Conservation (phyloP, 31 red algal species). For the Porphyra umbilicalis region DNA sequence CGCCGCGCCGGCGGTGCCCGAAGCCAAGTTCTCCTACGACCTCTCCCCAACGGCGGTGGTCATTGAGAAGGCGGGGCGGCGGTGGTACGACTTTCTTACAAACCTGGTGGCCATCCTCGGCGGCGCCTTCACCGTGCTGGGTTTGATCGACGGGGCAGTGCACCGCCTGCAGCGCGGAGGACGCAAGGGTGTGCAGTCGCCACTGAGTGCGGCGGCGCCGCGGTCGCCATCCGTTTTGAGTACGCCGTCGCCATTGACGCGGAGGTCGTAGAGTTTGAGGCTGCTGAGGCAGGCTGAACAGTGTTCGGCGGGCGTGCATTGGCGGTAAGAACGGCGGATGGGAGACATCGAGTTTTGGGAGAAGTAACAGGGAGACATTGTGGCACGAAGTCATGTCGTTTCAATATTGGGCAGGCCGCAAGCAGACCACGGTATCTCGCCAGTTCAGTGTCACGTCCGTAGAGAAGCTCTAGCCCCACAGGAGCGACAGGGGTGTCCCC, state of each 20-base stretch:
- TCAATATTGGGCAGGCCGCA: no score
- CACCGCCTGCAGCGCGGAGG: slow-evolving; percentile 36
- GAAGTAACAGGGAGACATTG: no score
- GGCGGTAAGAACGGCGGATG: no score
- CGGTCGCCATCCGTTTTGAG: background rate
- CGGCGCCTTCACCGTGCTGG: slow-evolving; percentile 59
- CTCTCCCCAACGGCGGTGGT: slow-evolving; percentile 58
- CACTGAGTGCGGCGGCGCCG: background rate
- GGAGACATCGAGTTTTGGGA: no score
- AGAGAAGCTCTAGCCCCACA: no score
- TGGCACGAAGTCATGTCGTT: no score
- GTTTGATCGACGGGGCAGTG: slow-evolving; percentile 52
- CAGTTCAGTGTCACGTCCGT: no score
- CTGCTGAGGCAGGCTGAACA: no score
- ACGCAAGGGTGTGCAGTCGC: slow-evolving; percentile 41
- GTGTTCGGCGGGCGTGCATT: no score
- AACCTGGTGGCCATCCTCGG: slow-evolving; percentile 70
- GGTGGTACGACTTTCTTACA: slow-evolving; percentile 78
- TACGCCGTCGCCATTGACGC: background rate
- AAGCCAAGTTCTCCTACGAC: slow-evolving; percentile 69
- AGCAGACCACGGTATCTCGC: no score
- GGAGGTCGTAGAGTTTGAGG: no score
- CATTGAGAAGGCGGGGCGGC: slow-evolving; percentile 52
- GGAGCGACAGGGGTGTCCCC: no score
- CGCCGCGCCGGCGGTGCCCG: slow-evolving; percentile 47